Base-by-base conservation (phyloP, 2,329 filamentous ascomycete genomes). In the Pestalotiopsis sp. region DNA sequence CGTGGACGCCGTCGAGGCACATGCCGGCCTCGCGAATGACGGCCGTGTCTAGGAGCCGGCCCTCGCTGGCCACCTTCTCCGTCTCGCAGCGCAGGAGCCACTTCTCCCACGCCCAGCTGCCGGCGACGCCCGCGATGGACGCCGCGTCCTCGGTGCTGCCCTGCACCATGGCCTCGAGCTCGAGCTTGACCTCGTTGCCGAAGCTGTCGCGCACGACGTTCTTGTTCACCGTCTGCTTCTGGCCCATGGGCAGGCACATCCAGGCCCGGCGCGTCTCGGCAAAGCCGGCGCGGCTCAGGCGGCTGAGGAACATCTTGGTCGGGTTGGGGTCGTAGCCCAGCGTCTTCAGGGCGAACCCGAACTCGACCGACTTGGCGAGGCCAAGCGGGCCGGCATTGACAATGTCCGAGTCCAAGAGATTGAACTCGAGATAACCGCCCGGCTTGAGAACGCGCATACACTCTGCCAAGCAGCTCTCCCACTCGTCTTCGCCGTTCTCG, bases 371-470 rank as follows among this genome's bases (percentile, higher is more conserved):
- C 79, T 96, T 92, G 60, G 94, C 93, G 68, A 93, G 90, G 45
- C 91, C 93, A 23, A 91, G 85, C 0, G 92, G 90, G 0, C 95
- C 95, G 0, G 94, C 91, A 72, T 94, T 95, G 71, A 97, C 90
- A 74, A 99, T 90, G 76, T 97, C 94, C 1, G 94, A 92, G 79
- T 99, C 96, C 74, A 98, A 88, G 59, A 98, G 82, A 71, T 90
- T 91, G 82, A 96, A 99, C 77, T 99, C 96, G 69, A 99, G 84
- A 79, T 95, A 95, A 39, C 96, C 96, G 64, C 94, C 94, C 0
- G 95, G 95, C 83, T 97, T 97, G 73, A 98, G 90, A 69, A 97
- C 92, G 69, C 96, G 94, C 83, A 93, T 90, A 79, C 94, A 97
- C 82, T 99, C 96, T 66, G 85, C 85, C 9, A 98, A 86, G 70